Conservation (phyloP, 2,329 filamentous ascomycete genomes). For the Aspergillus chevalieri region DNA sequence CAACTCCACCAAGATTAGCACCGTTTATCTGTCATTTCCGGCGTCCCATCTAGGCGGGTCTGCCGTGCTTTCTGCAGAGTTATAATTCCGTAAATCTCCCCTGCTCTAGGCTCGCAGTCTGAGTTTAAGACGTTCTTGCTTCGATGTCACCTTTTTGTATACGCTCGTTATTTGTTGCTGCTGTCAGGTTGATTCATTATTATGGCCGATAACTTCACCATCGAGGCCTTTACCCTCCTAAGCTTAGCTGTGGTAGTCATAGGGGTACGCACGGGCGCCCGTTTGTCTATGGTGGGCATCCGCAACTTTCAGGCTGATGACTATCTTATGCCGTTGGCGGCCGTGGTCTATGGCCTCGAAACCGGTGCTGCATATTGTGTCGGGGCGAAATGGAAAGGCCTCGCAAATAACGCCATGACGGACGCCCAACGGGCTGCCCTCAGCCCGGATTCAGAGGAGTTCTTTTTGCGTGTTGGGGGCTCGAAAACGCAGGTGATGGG, state of each 20-base stretch:
- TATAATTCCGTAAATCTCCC: background rate
- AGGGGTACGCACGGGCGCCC: slow-evolving; percentile 45
- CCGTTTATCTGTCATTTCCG: background rate
- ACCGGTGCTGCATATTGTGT: slow-evolving; percentile 47
- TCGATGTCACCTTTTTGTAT: too few species aligned
- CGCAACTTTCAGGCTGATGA: slow-evolving; percentile 53
- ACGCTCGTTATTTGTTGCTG: background rate
- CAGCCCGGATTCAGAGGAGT: slow-evolving; percentile 42
- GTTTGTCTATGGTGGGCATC: slow-evolving; percentile 45
- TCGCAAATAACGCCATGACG: slow-evolving; percentile 56
- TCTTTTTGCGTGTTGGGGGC: slow-evolving; percentile 45
- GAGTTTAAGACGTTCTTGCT: too few species aligned
- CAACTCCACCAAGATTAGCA: too few species aligned
- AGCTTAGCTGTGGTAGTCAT: slow-evolving; percentile 48
- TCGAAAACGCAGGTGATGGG: slow-evolving; percentile 50
- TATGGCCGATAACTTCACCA: slow-evolving; percentile 30
- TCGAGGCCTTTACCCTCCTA: slow-evolving; percentile 48
- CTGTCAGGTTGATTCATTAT: slow-evolving; percentile 1
- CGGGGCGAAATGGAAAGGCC: slow-evolving; percentile 43
- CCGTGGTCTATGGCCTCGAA: slow-evolving; percentile 47
- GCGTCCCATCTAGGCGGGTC: background rate
- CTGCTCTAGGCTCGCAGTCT: too few species aligned
- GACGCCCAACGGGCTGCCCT: slow-evolving; percentile 44
- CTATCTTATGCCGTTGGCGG: slow-evolving; percentile 52
- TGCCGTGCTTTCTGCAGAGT: background rate